Percentiles rank a stretch among this genome's conserved stretches.
These are phyloP conservation scores for Fusarium annulatum DNA, from an alignment of 2,329 filamentous ascomycete species.

Conservation along the genomic window DNA sequence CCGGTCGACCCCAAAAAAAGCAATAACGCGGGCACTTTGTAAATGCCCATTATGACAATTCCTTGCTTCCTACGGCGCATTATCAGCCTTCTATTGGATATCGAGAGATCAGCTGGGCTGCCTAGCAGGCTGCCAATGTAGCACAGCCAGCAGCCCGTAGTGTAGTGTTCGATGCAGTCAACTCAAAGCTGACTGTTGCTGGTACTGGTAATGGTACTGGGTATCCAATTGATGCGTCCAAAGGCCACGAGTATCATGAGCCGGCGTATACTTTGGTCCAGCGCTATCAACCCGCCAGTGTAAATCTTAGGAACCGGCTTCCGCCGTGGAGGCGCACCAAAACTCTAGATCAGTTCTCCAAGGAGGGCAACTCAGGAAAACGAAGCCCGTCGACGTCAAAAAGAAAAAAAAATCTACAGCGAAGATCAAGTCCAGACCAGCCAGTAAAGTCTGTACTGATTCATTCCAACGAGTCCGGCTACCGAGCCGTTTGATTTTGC, in stretches of 20 bases:
- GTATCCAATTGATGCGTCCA: slow-evolving; percentile 6
- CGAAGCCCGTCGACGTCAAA: background rate
- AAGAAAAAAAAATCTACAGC: background rate
- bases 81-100: slow-evolving; percentile 26
- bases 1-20: slow-evolving; percentile 27
- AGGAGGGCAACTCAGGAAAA: slow-evolving; percentile 11
- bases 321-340: slow-evolving; percentile 9
- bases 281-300: slow-evolving; percentile 8
- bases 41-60: slow-evolving; percentile 34
- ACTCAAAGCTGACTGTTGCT: background rate
- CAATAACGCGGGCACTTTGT: slow-evolving; percentile 25
- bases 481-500: slow-evolving; percentile 28
- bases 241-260: background rate
- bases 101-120: slow-evolving; percentile 29
- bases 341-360: background rate
- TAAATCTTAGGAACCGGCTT: slow-evolving; percentile 6
- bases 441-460: slow-evolving; percentile 4
- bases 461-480: slow-evolving; percentile 38
- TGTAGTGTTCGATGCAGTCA: slow-evolving; percentile 3
- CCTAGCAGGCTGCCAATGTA: slow-evolving; percentile 28
- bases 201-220: background rate
- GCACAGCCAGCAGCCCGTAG: slow-evolving; percentile 20
- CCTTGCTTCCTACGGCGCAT: slow-evolving; percentile 23
- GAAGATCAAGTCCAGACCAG: slow-evolving; percentile 13
- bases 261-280: background rate